These are phyloP conservation scores for Phytophthora vignae DNA, from an alignment of 352 stramenopile genomes.

Conservation along the genomic window DNA sequence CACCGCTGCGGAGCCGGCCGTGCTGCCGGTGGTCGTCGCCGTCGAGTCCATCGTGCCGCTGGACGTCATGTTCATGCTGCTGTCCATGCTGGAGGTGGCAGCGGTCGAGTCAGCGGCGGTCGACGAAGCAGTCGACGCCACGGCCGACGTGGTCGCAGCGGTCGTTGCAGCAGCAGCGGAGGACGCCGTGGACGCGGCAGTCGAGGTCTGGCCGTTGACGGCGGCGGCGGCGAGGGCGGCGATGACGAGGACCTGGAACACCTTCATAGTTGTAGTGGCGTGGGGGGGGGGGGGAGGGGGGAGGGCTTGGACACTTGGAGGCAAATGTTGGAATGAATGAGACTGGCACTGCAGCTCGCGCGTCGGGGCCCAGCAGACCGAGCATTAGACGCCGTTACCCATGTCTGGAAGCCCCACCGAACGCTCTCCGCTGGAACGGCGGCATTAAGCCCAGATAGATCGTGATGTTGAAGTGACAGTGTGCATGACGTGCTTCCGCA, in stretches of 20 bases:
- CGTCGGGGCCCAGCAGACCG: not conserved
- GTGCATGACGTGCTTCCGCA: not conserved
- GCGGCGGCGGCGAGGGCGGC: slow-evolving; percentile 31
- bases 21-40: no score
- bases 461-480: slow-evolving; percentile 31
- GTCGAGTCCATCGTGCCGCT: no score
- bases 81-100: no score
- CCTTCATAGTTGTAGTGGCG: slow-evolving; percentile 29
- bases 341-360: not conserved
- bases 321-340: slow-evolving; percentile 35
- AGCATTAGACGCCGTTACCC: not conserved
- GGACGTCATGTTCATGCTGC: no score
- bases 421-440: not conserved
- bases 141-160: not conserved
- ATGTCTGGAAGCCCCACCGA: slow-evolving; percentile 5
- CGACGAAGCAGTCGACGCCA: slow-evolving; percentile 18
- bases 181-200: slow-evolving; percentile 1
- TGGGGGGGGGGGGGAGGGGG: not conserved
- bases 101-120: slow-evolving; percentile 17
- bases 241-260: slow-evolving; percentile 39
- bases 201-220: slow-evolving; percentile 29
- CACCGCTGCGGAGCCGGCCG: no score
- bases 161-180: slow-evolving; percentile 1
- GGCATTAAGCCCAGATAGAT: slow-evolving; percentile 18
- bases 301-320: slow-evolving; percentile 23